Evolutionary conservation across 805 yeast species (phyloP), one percentile per base, ranked within the genome.

Genomic region (Candida railenensis): DNA sequence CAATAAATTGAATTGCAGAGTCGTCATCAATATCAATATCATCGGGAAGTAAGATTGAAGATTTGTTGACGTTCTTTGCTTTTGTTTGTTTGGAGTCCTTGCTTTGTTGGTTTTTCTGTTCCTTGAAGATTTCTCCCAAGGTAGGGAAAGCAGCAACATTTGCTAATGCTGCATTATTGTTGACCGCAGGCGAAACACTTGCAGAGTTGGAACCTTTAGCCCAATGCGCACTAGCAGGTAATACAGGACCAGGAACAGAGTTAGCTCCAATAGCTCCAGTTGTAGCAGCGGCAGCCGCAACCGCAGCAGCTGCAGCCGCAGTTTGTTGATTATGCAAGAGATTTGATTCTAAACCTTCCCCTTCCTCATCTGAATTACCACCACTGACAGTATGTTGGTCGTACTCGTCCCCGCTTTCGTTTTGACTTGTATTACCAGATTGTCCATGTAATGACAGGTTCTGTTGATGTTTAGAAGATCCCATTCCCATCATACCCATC

Each of bases 181-280:
- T 60, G 5, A 64, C 66, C 3, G 74, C 57, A 5, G 79, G 76
- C 2, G 76, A 69, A 19, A 61, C 63, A 32, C 63, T 59, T 32
- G 62, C 65, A 7, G 65, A 61, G 12, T 51, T 53, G 12, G 59
- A 48, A 44, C 54, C 47, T 48, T 62, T 65, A 4, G 73, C 72
- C 91, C 91, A 85, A 3, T 86, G 81, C 1, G 85, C 88, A 16
- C 89, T 78, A 1, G 85, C 77, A 7, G 94, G 94, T 43, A 87
- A 73, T 2, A 83, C 77, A 3, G 80, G 76, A 16, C 53, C 50
- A 33, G 48, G 50, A 39, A 28, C 42, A 34, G 22, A 41, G 37
- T 43, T 48, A 40, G 39, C 39, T 36, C 21, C 39, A 25, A 25
- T 25, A 25, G 9, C 11, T 7, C 30, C 11, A 25, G 58, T 51